A percentile compares a stretch with the other conserved stretches of the same genome.
These are phyloP conservation scores for Cyclocybe cylindracea DNA, from an alignment of 768 basidiomycete species.

Conservation along the genomic window DNA sequence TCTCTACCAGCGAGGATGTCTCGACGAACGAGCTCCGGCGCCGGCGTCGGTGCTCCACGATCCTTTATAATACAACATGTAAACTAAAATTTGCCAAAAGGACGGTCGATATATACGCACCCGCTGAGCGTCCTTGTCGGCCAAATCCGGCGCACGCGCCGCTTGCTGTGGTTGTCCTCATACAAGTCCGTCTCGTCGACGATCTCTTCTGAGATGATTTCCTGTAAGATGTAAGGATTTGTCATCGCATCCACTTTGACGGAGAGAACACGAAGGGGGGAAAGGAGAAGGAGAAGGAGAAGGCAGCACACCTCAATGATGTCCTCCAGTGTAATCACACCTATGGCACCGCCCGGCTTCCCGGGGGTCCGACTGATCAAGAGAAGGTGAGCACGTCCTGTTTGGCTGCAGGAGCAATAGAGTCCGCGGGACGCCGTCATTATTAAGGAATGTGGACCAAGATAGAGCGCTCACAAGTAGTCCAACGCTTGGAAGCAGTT, in stretches of 20 bases:
- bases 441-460: not conserved
- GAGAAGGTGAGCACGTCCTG: slow-evolving; percentile 90
- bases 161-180: slow-evolving; percentile 83
- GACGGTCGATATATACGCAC: slow-evolving; percentile 36
- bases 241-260: not conserved
- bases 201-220: slow-evolving; percentile 95
- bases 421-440: not conserved
- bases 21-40: slow-evolving; percentile 8
- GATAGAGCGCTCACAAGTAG: slow-evolving; percentile 65
- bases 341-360: slow-evolving; percentile 77
- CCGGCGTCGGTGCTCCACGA: slow-evolving; percentile 17
- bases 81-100: not conserved
- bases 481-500: slow-evolving; percentile 95
- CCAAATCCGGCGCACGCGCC: slow-evolving; percentile 66
- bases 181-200: slow-evolving; percentile 93
- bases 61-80: slow-evolving; percentile 6
- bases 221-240: slow-evolving; percentile 40
- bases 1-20: slow-evolving; percentile 11
- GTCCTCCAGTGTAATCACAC: slow-evolving; percentile 89
- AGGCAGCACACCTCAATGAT: slow-evolving; percentile 62
- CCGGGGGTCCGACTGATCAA: slow-evolving; percentile 87
- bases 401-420: slow-evolving; percentile 58
- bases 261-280: not conserved
- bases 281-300: not conserved
- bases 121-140: slow-evolving; percentile 80